Evolutionary conservation across 2,329 filamentous ascomycete genomes (phyloP), one percentile per base, ranked within the genome.

Genomic region (Teratosphaeria epicoccoides): DNA sequence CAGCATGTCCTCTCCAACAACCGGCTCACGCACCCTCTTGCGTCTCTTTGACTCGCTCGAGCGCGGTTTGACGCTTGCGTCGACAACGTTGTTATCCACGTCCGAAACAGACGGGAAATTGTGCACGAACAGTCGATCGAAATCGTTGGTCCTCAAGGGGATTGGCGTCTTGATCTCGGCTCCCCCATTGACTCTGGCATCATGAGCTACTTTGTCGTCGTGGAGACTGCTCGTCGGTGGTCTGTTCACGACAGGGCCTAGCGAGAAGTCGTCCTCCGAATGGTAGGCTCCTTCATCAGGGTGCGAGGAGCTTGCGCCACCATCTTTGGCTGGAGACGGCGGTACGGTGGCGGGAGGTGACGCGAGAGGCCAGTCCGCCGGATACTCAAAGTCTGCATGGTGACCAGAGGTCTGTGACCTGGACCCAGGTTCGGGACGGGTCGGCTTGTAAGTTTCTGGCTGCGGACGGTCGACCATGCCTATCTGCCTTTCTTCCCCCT

Each of bases 61-160:
- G 33, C 33, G 33, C n/a, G 33, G 33, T 17, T 17, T 40, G 33
- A 17, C 33, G 14, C n/a, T n/a, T 23, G 11, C 20, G 44, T 28
- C 20, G 22, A 14, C 23, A 4, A 25, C 26, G 4, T 20, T 25
- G 9, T 51, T 24, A 10, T 29, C 24, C 4, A 12, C 24, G 5
- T 50, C 48, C 1, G 50, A 47, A 23, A 49, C 49, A 14, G 29
- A 29, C 9, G 63, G 65, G 9, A 68, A 49, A 47, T 58, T 64
- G 25, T 63, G 55, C 7, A 68, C 60, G 49, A 68, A 67, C 50
- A 63, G 60, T 22, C 56, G 58, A 24, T 68, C 61, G 37, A 68
- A 68, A 7, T 50, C 55, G 51, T 67, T 61, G 9, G 61, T 63
- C 26, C 57, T 58, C 25, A 67, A 54, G 6, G 63, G 51, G 9